phyloP scores from a whole-genome alignment of 2,329 filamentous ascomycete species.

The Neofusicoccum cordaticola region DNA sequence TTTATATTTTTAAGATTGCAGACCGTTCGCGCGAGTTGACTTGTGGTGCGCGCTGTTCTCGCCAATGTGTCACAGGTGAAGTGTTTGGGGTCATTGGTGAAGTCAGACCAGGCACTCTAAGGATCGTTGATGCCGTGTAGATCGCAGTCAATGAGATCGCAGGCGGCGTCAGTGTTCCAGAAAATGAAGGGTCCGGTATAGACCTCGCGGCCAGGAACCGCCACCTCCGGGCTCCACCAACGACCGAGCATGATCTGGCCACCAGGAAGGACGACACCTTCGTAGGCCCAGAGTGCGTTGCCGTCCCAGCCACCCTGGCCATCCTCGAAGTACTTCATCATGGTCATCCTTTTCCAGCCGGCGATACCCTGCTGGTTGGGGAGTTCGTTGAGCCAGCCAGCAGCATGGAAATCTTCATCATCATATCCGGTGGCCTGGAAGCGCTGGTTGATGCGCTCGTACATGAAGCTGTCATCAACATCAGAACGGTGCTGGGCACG shows the following conservation, averaged over 20 bases:
- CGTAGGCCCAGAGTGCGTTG: conserved; percentile 46
- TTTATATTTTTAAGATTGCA: background rate
- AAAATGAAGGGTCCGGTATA: conserved; percentile 44
- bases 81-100: background rate
- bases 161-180: conserved; percentile 38
- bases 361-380: conserved; percentile 48
- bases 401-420: conserved; percentile 31
- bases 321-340: conserved; percentile 51
- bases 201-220: conserved; percentile 22
- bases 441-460: conserved; percentile 22
- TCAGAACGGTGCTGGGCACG: conserved; percentile 30
- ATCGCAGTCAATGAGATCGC: background rate
- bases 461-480: background rate
- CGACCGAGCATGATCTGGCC: conserved; percentile 47
- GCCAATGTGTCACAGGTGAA: too few species aligned
- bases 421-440: conserved; percentile 41
- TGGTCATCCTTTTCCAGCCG: conserved; percentile 54
- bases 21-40: background rate
- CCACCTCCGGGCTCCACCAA: conserved; percentile 43
- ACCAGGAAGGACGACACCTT: conserved; percentile 49
- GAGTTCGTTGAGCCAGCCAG: conserved; percentile 51
- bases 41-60: background rate
- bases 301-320: conserved; percentile 29
- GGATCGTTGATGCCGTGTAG: background rate
- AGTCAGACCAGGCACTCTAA: background rate